Base-by-base conservation (phyloP, 2,329 filamentous ascomycete genomes). In the Fusarium piperis region DNA sequence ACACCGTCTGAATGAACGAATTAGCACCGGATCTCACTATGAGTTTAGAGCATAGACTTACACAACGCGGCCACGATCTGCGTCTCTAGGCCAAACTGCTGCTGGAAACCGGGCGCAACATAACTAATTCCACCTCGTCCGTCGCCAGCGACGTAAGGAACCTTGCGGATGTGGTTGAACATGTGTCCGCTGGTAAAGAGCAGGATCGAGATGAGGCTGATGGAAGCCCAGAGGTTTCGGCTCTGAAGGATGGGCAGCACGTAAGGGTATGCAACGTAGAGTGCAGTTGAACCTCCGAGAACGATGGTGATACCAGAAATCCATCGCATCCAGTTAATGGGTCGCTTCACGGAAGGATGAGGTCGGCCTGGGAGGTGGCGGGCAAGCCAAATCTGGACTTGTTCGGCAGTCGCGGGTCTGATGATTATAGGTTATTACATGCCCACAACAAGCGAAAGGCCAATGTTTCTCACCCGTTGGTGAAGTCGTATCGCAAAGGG, bases 81-180 rank as follows among this genome's bases (percentile, higher is more conserved):
- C 3, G 95, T 97, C 84, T 99, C 96, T 75, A 99, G 85, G 15
- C 96, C 96, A 77, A 92, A 94, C 80, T 99, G 96, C 80, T 91
- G 97, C 81, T 95, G 94, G 83, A 99, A 99, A 1, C 96, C 95
- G 39, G 88, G 88, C 5, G 95, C 94, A 81, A 99, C 96, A 81
- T 98, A 98, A 78, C 84, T 93, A 69, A 99, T 89, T 6, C 94
- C 94, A 18, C 96, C 96, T 61, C 89, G 90, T 38, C 94, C 94
- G 79, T 98, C 91, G 44, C 92, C 93, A 44, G 91, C 87, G 33
- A 98, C 94, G 77, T 99, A 99, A 3, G 96, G 96, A 3, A 97
- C 94, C 81, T 96, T 95, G 76, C 97, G 90, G 79, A 99, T 99
- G 79, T 98, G 95, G 82, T 98, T 99, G 88, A 97, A 99, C 97